Evolutionary conservation across 2,329 filamentous ascomycete genomes (phyloP), one percentile per base, ranked within the genome.

Genomic region (Xylogone sp.): DNA sequence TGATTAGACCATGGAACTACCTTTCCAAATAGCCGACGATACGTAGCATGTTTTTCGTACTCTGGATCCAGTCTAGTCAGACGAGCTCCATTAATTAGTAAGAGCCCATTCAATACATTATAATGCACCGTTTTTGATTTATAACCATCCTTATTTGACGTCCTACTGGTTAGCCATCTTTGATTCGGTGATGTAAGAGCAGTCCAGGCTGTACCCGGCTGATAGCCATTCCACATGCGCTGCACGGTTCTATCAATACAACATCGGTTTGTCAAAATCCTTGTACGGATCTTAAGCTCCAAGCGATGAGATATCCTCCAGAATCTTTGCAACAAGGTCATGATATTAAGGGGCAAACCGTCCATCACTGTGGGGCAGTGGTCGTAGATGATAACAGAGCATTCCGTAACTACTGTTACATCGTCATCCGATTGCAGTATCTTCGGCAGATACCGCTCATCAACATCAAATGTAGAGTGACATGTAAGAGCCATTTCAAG

Each of bases 71-170:
- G 66, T 2, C 74, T 69, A 3, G 70, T 61, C 0, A 82, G 56
- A 0, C 77, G 79, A 1, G 65, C 42, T 0, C 80, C 79, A 51
- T 82, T 70, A 0, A 84, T 71, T 0, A 82, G 67, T 0, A 86
- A 63, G 21, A 75, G 68, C 0, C 75, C 79, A 0, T 69, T 75
- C 2, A 85, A 55, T 0, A 81, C 45, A 54, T 81, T 80, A 55
- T 75, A 75, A 21, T 76, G 71, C 3, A 79, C 68, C 2, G 24
- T 6, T 19, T 67, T 55, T 4, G 54, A 24, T 2, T 21, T 29
- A 21, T 42, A 29, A n/a, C 46, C 46, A n/a, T 13, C 19, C 16
- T 52, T 6, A 9, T 21, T 21, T 27, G 21, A 48, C 3, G 62
- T 65, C 6, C 42, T 52, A 1, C 57, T 66, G 7, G 53, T 48